Evolutionary conservation across 441 rosid species (phyloP), one percentile per base, ranked within the genome.

Genomic region (Rhodomyrtus psidioides): DNA sequence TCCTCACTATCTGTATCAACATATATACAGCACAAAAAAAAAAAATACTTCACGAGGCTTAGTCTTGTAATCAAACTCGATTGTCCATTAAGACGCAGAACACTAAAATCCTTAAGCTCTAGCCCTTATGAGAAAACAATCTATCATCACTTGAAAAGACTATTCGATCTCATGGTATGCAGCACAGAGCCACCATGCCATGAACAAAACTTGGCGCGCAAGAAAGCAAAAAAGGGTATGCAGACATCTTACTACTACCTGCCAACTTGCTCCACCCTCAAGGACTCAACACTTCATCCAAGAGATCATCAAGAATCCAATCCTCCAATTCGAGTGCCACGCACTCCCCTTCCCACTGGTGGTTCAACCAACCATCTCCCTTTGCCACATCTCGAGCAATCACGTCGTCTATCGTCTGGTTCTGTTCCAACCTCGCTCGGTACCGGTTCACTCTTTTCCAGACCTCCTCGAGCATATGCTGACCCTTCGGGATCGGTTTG

Each of bases 241-340:
- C 79, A 13, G 16, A 39, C 79, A 39, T 21, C 51, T 39, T 21
- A 6, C n/a, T 70, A 10, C 79, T 21, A 21, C 51, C 51, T 5
- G n/a, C 51, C 79, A 39, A 70, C 26, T 70, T 21, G 79, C 79
- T 70, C 49, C 5, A 55, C 58, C 54, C 60, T 86, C 84, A 90
- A 26, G 75, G 85, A 84, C 87, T 84, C 30, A 93, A 12, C 44
- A 90, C 46, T 81, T 95, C 98, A 59, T 90, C 91, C 55, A 95
- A 23, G 83, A 95, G 89, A 65, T 94, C 93, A 84, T 95, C 91
- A 15, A 95, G 92, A 85, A 97, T 91, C 89, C 92, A 13, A 21
- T 95, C 96, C 92, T 97, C 98, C 58, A 97, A 89, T 84, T 94
- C 97, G 82, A 97, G 93, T 44, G 92, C 94, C 57, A 93, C 90